Conservation (phyloP, 306 rosid species). For the Clitoria ternatea region DNA sequence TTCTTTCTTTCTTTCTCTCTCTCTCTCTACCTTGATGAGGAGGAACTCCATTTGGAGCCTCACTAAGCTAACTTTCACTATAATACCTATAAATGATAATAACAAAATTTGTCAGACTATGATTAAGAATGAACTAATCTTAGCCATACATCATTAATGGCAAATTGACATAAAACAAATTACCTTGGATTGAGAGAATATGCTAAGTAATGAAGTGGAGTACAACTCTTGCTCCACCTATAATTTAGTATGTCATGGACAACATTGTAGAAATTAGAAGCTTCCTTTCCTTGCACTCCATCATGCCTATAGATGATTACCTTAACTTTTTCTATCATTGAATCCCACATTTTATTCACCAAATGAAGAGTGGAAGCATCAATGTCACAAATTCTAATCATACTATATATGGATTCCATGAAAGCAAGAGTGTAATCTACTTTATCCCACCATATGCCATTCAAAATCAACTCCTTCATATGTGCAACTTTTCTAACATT, state of each 20-base stretch:
- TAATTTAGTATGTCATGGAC: too few species aligned
- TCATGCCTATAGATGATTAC: too few species aligned
- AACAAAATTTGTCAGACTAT: too few species aligned
- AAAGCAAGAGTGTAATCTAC: neutral
- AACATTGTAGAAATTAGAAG: too few species aligned
- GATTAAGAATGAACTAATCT: too few species aligned
- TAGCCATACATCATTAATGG: too few species aligned
- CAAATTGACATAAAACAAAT: too few species aligned
- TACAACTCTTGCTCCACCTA: too few species aligned
- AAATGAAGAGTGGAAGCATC: neutral
- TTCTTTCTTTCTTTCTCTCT: too few species aligned
- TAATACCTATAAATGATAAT: neutral
- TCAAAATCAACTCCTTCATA: too few species aligned
- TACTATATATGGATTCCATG: neutral
- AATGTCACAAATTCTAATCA: neutral
- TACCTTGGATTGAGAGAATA: neutral
- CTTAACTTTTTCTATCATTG: too few species aligned
- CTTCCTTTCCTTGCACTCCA: too few species aligned
- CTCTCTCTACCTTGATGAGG: neutral
- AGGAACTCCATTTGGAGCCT: neutral
- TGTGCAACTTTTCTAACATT: neutral
- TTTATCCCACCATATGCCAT: neutral
- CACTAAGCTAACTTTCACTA: neutral
- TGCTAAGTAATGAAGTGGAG: neutral
- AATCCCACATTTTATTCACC: neutral